Evolutionary conservation across 306 rosid species (phyloP).

Genomic region (Psophocarpus tetragonolobus): DNA sequence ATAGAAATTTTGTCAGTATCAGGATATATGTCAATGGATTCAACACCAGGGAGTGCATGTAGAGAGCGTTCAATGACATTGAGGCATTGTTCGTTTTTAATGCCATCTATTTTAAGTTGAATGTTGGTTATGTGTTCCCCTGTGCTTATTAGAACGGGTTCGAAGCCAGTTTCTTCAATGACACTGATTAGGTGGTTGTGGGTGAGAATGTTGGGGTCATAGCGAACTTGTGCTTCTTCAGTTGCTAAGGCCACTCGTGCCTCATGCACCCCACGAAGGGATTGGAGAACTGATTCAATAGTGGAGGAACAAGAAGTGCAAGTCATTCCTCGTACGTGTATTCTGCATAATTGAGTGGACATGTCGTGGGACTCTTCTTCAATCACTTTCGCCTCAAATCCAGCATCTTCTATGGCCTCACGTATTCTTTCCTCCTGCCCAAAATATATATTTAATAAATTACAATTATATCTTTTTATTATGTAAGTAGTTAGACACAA

Average conservation of each 20-base stretch:
- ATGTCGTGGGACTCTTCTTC: slow-evolving; percentile 33
- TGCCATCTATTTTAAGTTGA: slow-evolving; percentile 62
- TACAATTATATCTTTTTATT: no score
- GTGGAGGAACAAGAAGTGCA: slow-evolving; percentile 79
- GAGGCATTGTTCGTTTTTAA: slow-evolving; percentile 41
- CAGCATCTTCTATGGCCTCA: slow-evolving; percentile 66
- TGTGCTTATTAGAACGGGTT: slow-evolving; percentile 50
- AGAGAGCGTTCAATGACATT: slow-evolving; percentile 49
- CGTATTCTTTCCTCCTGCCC: slow-evolving; percentile 59
- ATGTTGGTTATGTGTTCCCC: slow-evolving; percentile 72
- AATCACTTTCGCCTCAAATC: slow-evolving; percentile 58
- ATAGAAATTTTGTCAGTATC: slow-evolving; percentile 51
- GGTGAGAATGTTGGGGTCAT: slow-evolving; percentile 57
- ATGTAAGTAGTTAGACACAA: no score
- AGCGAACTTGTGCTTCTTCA: slow-evolving; percentile 70
- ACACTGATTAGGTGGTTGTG: slow-evolving; percentile 46
- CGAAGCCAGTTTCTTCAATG: slow-evolving; percentile 57
- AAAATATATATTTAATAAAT: no score
- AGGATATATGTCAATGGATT: slow-evolving; percentile 35
- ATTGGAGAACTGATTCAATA: slow-evolving; percentile 58
- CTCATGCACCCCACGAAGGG: slow-evolving; percentile 61
- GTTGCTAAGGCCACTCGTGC: slow-evolving; percentile 71
- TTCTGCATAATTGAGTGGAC: slow-evolving; percentile 56
- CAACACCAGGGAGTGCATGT: slow-evolving; percentile 55
- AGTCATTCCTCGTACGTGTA: slow-evolving; percentile 69